Percentiles rank a stretch among this genome's conserved stretches.
Evolutionary conservation across 2,329 filamentous ascomycete species (phyloP).

Genomic region (Trichoderma endophyticum): DNA sequence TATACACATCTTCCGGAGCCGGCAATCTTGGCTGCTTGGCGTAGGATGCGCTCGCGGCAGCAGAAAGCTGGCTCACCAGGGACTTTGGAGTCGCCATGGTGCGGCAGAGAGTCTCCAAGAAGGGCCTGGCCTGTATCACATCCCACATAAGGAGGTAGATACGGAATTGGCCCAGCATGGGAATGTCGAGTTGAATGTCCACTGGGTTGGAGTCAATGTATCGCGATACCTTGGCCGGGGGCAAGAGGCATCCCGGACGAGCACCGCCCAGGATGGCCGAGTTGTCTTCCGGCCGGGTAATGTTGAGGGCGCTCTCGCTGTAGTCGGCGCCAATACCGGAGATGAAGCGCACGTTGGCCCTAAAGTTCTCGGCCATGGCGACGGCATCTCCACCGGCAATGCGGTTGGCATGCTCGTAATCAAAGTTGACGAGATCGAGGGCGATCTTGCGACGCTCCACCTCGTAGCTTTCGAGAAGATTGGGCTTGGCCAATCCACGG

Average conservation of each 20-base stretch:
- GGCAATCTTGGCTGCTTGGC: constrained; percentile 53
- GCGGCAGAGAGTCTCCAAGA: constrained; percentile 58
- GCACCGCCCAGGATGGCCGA: constrained; percentile 45
- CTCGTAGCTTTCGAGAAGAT: constrained; percentile 49
- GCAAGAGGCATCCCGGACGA: constrained; percentile 54
- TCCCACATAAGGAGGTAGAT: constrained; percentile 69
- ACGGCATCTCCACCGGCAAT: constrained; percentile 60
- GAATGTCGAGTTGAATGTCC: constrained; percentile 74
- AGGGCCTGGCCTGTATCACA: constrained; percentile 52
- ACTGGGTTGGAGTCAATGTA: constrained; percentile 77
- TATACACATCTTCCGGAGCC: constrained; percentile 62
- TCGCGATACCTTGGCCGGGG: constrained; percentile 67
- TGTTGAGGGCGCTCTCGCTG: constrained; percentile 50
- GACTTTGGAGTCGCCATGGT: constrained; percentile 50
- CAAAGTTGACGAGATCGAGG: constrained; percentile 63
- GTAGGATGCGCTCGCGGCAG: constrained; percentile 60
- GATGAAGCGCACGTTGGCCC: constrained; percentile 69
- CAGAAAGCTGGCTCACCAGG: constrained; percentile 58
- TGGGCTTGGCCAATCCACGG: constrained; percentile 41
- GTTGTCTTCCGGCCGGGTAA: constrained; percentile 31
- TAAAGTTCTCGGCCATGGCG: constrained; percentile 65
- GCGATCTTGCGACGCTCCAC: constrained; percentile 57
- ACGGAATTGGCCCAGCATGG: constrained; percentile 72
- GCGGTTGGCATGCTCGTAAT: constrained; percentile 56
- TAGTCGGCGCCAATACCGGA: constrained; percentile 67